Evolutionary conservation across 1,284 basidiomycete species (phyloP), one percentile per base, ranked within the genome.

Genomic region (Austroboletus niveus): DNA sequence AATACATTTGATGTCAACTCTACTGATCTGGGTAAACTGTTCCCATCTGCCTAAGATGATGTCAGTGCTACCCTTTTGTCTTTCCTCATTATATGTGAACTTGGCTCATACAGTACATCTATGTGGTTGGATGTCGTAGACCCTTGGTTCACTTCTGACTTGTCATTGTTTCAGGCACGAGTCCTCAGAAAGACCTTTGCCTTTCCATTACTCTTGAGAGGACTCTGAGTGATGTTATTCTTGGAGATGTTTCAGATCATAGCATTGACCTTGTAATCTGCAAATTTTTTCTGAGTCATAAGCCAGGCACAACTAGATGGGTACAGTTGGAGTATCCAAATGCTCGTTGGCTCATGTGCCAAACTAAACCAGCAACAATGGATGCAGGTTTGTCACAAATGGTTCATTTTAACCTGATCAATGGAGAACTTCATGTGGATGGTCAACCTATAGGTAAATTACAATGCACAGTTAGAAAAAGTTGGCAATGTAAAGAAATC

Each of bases 381-480:
- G 12, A 29, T 14, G 12, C 17, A 5, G 17, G 29, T 24, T 9
- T 12, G 27, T 8, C 15, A 9, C 12, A 42, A 42, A 30, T 8
- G 8, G 11, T 42, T 0, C 41, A 42, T n/a, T 27, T 42, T n/a
- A 30, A 29, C 41, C n/a, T 42, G 5, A 15, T 30, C 27, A 8
- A 30, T 30, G 27, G 27, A 4, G 8, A 14, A 9, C 41, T 42
- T 8, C 11, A 3, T 8, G 41, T 42, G 11, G 27, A 42, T 27
- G 79, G 76, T 0, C 68, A 68, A 43, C 65, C 71, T 1, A 47
- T 77, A 4, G 70, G 72, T 8, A 67, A 69, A 24, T 62, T 81
- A 10, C 74, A 76, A 0, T 46, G 35, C 1, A 52, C 59, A 0
- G 73, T 78, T 35, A 36, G 66, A 1, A 34, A 30, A 0, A 69